These are phyloP conservation scores for Sporisorium reilianum DNA, from an alignment of 1,284 basidiomycete species.

Conservation along the genomic window DNA sequence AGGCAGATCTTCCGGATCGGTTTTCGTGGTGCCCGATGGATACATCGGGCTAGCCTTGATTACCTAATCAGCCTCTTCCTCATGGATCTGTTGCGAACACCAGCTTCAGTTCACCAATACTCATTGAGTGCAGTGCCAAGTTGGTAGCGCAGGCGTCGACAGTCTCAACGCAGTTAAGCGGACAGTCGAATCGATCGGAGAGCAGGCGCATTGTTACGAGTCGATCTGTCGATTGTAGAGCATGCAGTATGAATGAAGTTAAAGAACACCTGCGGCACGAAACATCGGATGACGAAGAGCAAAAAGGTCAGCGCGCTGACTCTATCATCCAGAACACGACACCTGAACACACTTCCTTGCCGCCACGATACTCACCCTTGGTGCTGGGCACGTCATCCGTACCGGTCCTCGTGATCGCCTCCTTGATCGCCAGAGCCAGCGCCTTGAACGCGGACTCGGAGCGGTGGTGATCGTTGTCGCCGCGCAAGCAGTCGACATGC, in stretches of 20 bases:
- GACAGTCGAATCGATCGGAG: not conserved
- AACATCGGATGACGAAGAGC: not conserved
- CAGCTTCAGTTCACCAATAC: too few species aligned
- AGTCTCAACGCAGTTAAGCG: not conserved
- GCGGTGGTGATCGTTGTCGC: conserved; percentile 98
- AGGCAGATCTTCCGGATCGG: too few species aligned
- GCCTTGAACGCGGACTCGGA: conserved; percentile 99
- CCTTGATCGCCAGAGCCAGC: conserved; percentile 90
- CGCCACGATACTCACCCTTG: conserved; percentile 77
- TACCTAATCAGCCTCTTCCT: too few species aligned
- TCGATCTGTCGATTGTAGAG: not conserved
- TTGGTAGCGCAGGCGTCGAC: too few species aligned
- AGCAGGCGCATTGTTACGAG: not conserved
- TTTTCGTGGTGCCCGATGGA: too few species aligned
- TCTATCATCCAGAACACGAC: not conserved
- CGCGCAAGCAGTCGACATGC: conserved; percentile 92
- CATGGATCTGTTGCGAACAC: too few species aligned
- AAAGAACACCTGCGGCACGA: conserved; percentile 9
- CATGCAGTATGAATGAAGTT: not conserved
- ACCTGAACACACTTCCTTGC: not conserved
- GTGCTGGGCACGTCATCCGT: conserved; percentile 94
- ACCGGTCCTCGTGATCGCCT: conserved; percentile 91
- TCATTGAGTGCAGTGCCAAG: too few species aligned
- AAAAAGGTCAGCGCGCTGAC: not conserved
- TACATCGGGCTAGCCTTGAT: too few species aligned